Conservation (phyloP, 2,329 filamentous ascomycete genomes). For the Epichloe gansuensis region DNA sequence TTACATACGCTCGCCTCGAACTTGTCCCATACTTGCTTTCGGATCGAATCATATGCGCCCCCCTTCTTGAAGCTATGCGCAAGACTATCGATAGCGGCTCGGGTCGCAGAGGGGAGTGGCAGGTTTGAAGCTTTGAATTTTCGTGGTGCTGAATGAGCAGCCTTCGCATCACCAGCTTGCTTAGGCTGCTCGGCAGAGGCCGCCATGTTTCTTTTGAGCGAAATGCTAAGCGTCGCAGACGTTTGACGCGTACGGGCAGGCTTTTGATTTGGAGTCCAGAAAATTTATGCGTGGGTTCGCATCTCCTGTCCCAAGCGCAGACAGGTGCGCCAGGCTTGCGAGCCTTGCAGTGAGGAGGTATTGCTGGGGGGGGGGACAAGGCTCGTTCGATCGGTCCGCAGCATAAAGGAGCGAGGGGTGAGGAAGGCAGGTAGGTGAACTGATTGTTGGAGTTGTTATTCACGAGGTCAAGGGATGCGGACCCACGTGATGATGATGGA, state of each 20-base stretch:
- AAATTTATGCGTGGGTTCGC: neutral
- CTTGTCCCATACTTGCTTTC: constrained; percentile 65
- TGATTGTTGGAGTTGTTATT: neutral
- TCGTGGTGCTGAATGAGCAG: constrained; percentile 12
- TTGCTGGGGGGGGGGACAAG: neutral
- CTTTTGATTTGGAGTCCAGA: neutral
- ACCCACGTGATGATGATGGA: neutral
- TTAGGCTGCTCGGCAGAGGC: constrained; percentile 14
- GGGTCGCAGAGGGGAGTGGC: constrained; percentile 59
- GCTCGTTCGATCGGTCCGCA: neutral
- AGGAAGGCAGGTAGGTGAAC: neutral
- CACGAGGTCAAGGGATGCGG: neutral
- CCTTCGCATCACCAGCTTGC: constrained; percentile 8
- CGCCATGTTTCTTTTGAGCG: constrained; percentile 12
- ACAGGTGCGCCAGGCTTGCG: neutral
- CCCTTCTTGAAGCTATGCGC: constrained; percentile 80
- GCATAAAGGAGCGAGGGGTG: neutral
- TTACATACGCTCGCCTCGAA: constrained; percentile 52
- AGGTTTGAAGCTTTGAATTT: constrained; percentile 65
- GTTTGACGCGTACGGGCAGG: neutral
- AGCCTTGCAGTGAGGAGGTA: too few species aligned
- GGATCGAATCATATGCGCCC: constrained; percentile 66
- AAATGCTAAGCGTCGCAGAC: neutral
- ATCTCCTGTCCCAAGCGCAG: neutral
- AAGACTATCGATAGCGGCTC: constrained; percentile 59